A percentile compares a stretch with the other conserved stretches of the same genome.
phyloP scores from a whole-genome alignment of 202 grass and related monocot species.

The Saccharum hybrid region DNA sequence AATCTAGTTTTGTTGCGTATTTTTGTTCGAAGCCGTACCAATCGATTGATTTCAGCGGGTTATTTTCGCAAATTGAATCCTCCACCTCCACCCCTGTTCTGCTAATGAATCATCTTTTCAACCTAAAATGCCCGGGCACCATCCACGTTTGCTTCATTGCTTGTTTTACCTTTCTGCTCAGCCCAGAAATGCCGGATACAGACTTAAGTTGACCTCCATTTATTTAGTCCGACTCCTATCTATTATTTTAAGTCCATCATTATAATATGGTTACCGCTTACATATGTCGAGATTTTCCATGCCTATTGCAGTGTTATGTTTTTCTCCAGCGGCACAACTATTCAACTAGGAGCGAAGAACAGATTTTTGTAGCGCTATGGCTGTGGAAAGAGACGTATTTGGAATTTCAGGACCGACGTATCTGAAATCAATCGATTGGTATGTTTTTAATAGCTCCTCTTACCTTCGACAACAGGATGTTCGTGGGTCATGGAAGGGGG shows the following conservation, averaged over 20 bases:
- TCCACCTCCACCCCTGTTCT: not conserved
- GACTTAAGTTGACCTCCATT: conserved; percentile 26
- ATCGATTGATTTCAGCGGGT: not conserved
- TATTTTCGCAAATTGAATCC: not conserved
- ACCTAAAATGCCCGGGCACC: not conserved
- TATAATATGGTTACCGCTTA: not conserved
- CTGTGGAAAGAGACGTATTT: conserved; percentile 84
- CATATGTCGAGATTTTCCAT: not conserved
- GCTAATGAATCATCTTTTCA: not conserved
- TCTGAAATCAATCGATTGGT: conserved; percentile 79
- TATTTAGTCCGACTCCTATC: not conserved
- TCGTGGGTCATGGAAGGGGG: not conserved
- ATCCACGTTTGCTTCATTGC: not conserved
- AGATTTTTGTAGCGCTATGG: conserved; percentile 56
- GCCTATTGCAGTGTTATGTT: conserved; percentile 41
- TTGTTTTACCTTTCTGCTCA: not conserved
- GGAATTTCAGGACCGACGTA: conserved; percentile 69
- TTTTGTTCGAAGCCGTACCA: not conserved
- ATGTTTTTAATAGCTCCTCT: conserved; percentile 38
- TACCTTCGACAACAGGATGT: not conserved
- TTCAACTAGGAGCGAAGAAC: conserved; percentile 42
- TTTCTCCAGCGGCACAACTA: conserved; percentile 3
- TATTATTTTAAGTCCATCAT: not conserved
- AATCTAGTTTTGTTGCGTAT: not conserved
- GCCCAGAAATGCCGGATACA: not conserved